Evolutionary conservation across 164 flowering plant genomes (phyloP).

Genomic region (Brasenia schreberi): DNA sequence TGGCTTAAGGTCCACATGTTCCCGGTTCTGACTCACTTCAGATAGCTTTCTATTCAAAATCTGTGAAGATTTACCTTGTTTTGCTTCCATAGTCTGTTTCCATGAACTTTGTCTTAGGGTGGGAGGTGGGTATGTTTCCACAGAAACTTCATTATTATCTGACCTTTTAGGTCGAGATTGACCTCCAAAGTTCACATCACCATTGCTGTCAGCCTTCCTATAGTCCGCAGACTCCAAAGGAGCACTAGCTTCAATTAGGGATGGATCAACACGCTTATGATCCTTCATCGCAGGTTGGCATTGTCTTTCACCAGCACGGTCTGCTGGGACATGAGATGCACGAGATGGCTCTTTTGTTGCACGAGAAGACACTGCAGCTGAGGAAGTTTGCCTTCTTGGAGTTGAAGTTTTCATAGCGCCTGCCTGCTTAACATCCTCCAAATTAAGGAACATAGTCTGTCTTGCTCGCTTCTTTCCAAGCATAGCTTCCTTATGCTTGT

Average conservation of each 20-base stretch:
- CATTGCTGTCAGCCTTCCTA: conserved; percentile 49
- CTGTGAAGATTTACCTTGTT: conserved; percentile 36
- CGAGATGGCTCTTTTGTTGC: conserved; percentile 45
- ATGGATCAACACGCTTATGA: conserved; percentile 39
- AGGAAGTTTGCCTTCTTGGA: conserved; percentile 55
- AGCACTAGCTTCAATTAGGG: conserved; percentile 33
- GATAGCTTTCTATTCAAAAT: conserved; percentile 30
- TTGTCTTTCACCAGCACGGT: conserved; percentile 50
- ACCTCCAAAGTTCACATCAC: conserved; percentile 39
- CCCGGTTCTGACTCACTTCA: conserved; percentile 25
- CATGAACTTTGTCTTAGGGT: conserved; percentile 55
- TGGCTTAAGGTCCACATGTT: conserved; percentile 33
- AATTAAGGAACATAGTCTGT: conserved; percentile 79
- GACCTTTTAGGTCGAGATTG: conserved; percentile 42
- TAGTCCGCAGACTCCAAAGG: conserved; percentile 37
- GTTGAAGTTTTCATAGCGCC: conserved; percentile 63
- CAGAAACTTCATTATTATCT: conserved; percentile 30
- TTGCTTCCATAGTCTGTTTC: conserved; percentile 55
- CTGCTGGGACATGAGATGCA: conserved; percentile 27
- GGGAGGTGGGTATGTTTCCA: conserved; percentile 30
- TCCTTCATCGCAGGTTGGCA: conserved; percentile 30
- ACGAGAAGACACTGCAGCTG: conserved; percentile 41
- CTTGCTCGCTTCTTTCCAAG: conserved; percentile 81
- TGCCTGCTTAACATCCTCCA: conserved; percentile 90
- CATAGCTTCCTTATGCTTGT: conserved; percentile 78